These are phyloP conservation scores for Pisolithus thermaeus DNA, from an alignment of 1,284 basidiomycete species.

Conservation along the genomic window DNA sequence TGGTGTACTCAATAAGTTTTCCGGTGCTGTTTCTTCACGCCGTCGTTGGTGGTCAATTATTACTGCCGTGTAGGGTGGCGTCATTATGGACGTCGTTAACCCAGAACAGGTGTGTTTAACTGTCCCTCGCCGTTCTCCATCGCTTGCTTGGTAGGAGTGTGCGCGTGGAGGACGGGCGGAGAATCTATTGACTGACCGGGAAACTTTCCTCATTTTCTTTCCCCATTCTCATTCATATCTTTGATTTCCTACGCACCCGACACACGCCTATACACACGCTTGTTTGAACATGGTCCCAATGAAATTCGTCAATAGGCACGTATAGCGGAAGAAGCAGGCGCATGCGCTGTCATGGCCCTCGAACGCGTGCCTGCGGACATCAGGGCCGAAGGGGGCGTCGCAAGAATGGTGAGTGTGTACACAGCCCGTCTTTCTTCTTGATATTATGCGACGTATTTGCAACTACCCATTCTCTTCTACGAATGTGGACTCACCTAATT, in stretches of 20 bases:
- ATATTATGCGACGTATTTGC: neutral
- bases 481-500: too few species aligned
- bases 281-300: neutral
- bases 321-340: constrained; percentile 96
- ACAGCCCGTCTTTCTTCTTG: neutral
- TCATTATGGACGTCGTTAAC: constrained; percentile 91
- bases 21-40: constrained; percentile 12
- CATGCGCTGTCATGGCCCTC: constrained; percentile 96
- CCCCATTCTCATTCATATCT: neutral
- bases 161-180: neutral
- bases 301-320: constrained; percentile 57
- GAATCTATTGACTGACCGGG: neutral
- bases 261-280: neutral
- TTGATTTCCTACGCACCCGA: neutral
- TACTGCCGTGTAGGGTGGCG: constrained; percentile 55
- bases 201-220: neutral
- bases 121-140: constrained; percentile 9
- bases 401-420: constrained; percentile 72
- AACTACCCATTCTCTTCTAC: too few species aligned
- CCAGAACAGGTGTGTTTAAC: constrained; percentile 58
- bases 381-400: constrained; percentile 83
- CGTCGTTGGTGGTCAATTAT: neutral
- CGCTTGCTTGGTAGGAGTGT: neutral
- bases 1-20: neutral
- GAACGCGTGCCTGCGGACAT: constrained; percentile 98